A percentile compares a stretch with the other conserved stretches of the same genome.
Evolutionary conservation across 176 grass and related monocot species (phyloP).

Genomic region (Cenchrus purpureus): DNA sequence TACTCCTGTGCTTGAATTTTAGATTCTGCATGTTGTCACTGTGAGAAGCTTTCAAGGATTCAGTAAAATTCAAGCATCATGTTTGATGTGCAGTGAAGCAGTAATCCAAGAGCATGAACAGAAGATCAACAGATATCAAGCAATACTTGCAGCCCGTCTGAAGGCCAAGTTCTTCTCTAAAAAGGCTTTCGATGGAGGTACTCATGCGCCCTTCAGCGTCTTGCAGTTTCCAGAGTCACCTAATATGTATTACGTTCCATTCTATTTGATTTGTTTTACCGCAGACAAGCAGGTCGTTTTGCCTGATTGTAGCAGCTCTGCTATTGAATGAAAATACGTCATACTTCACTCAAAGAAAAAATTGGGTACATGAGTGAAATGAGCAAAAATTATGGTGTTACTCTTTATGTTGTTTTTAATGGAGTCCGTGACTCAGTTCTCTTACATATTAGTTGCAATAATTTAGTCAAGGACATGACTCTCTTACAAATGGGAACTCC

Average conservation of each 20-base stretch:
- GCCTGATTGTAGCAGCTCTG: neutral
- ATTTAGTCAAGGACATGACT: neutral
- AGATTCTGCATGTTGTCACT: constrained; percentile 30
- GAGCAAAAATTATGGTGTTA: neutral
- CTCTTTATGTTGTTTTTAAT: neutral
- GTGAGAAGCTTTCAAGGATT: constrained; percentile 22
- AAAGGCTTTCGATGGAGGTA: constrained; percentile 73
- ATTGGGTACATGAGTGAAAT: neutral
- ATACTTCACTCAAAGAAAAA: neutral
- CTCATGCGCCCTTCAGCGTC: constrained; percentile 5
- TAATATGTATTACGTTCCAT: neutral
- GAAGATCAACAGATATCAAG: constrained; percentile 57
- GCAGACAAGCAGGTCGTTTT: neutral
- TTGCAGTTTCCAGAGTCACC: constrained; percentile 4
- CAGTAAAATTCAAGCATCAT: neutral
- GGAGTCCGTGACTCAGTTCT: neutral
- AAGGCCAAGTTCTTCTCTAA: constrained; percentile 77
- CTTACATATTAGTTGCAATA: neutral
- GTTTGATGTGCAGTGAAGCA: constrained; percentile 47
- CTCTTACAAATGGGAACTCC: neutral
- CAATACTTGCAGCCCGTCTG: constrained; percentile 59
- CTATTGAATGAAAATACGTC: constrained; percentile 18
- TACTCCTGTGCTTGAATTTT: constrained; percentile 21
- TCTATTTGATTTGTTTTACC: neutral
- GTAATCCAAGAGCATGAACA: constrained; percentile 51